phyloP scores from a whole-genome alignment of 345 rosid genomes.

The Leavenworthia alabamica region DNA sequence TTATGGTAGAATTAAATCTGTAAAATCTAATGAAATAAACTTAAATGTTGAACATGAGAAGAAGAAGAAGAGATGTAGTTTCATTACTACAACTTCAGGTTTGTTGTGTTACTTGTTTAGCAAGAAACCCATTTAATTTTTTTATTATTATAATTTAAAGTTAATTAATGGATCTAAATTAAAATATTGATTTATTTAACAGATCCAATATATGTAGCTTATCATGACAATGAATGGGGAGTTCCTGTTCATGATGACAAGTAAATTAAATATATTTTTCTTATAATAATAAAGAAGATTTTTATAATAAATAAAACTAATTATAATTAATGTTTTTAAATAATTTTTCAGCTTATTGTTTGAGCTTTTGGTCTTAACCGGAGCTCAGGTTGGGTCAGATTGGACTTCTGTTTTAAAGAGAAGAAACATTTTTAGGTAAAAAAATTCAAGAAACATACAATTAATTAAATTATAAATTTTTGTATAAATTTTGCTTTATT shows the following conservation, averaged over 20 bases:
- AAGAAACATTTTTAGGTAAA: slow-evolving; percentile 47
- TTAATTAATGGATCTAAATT: neutral
- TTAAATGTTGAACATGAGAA: slow-evolving; percentile 31
- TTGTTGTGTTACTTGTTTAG: neutral
- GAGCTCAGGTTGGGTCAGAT: slow-evolving; percentile 70
- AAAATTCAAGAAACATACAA: neutral
- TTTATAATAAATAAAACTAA: neutral
- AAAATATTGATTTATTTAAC: neutral
- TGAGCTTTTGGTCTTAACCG: slow-evolving; percentile 60
- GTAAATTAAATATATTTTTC: slow-evolving; percentile 13
- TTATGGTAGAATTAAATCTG: slow-evolving; percentile 57
- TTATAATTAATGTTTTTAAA: neutral
- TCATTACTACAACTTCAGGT: slow-evolving; percentile 69
- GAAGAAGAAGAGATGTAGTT: slow-evolving; percentile 57
- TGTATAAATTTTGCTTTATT: neutral
- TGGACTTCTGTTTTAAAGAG: slow-evolving; percentile 73
- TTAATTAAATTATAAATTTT: neutral
- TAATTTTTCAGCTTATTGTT: slow-evolving; percentile 40
- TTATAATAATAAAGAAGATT: neutral
- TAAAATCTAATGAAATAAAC: slow-evolving; percentile 26
- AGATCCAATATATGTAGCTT: slow-evolving; percentile 67
- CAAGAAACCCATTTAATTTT: slow-evolving; percentile 3
- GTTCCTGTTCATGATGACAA: slow-evolving; percentile 68
- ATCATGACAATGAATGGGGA: slow-evolving; percentile 83
- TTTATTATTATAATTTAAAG: neutral